Conservation (phyloP, 305 asterid genomes). For the Caryopteris hybrid region DNA sequence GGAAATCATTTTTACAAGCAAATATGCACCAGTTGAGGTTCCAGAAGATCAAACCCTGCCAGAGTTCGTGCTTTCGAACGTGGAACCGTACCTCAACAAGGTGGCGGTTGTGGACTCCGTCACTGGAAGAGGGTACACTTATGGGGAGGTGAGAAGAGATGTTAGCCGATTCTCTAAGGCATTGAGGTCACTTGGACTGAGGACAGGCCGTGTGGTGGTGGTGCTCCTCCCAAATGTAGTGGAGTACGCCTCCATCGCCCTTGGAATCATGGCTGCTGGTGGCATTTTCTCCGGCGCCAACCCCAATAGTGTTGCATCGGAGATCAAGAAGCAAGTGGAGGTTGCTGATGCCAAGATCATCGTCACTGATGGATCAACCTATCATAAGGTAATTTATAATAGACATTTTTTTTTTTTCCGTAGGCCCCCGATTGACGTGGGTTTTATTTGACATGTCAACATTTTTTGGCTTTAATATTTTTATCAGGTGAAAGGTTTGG, state of each 20-base stretch:
- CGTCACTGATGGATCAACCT: conserved; percentile 71
- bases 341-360: conserved; percentile 78
- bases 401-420: background rate
- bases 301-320: conserved; percentile 64
- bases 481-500: conserved; percentile 73
- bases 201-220: conserved; percentile 77
- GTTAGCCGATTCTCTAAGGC: conserved; percentile 77
- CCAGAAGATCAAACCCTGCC: conserved; percentile 73
- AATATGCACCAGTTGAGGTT: conserved; percentile 56
- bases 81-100: conserved; percentile 45
- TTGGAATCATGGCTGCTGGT: conserved; percentile 92
- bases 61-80: conserved; percentile 62
- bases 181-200: conserved; percentile 71
- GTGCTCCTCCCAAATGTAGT: conserved; percentile 79
- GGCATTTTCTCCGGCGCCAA: conserved; percentile 90
- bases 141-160: conserved; percentile 56
- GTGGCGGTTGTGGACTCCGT: conserved; percentile 76
- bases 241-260: conserved; percentile 74
- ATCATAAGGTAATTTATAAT: conserved; percentile 50
- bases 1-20: conserved; percentile 72
- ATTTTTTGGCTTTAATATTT: background rate
- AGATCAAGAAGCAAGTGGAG: conserved; percentile 85
- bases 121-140: conserved; percentile 64
- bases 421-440: no score
- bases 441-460: no score